Evolutionary conservation across 208 protist genomes (phyloP).

Genomic region (Entamoeba nuttalli): DNA sequence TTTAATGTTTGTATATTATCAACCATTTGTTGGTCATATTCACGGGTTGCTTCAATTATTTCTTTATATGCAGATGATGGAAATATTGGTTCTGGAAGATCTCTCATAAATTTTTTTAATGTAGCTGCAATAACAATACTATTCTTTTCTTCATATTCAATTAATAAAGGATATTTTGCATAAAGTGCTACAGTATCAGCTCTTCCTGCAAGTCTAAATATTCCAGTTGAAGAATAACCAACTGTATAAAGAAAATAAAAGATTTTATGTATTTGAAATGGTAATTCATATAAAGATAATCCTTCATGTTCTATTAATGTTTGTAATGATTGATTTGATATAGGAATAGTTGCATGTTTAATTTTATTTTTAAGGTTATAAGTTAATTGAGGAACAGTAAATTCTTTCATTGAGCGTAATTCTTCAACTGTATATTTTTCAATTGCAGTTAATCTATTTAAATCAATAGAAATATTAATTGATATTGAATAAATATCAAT

Average conservation of each 20-base stretch:
- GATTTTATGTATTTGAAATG: background rate
- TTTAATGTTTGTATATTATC: background rate
- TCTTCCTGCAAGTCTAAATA: background rate
- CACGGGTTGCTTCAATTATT: background rate
- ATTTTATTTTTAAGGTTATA: background rate
- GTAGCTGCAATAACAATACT: background rate
- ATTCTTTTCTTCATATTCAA: background rate
- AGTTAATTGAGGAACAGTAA: background rate
- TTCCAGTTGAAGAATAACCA: background rate
- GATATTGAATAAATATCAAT: background rate
- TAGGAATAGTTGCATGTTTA: background rate
- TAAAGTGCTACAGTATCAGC: background rate
- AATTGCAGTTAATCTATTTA: background rate
- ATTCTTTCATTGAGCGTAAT: background rate
- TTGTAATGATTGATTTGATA: background rate
- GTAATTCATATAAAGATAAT: background rate
- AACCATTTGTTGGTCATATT: background rate
- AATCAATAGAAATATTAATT: background rate
- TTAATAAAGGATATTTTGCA: background rate
- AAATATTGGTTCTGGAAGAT: background rate
- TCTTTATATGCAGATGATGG: background rate
- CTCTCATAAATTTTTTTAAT: background rate
- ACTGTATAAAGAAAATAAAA: background rate
- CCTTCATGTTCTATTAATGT: background rate
- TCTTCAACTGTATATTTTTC: background rate